Conservation (phyloP, 208 protist genomes). For the Porcisia deanei region DNA sequence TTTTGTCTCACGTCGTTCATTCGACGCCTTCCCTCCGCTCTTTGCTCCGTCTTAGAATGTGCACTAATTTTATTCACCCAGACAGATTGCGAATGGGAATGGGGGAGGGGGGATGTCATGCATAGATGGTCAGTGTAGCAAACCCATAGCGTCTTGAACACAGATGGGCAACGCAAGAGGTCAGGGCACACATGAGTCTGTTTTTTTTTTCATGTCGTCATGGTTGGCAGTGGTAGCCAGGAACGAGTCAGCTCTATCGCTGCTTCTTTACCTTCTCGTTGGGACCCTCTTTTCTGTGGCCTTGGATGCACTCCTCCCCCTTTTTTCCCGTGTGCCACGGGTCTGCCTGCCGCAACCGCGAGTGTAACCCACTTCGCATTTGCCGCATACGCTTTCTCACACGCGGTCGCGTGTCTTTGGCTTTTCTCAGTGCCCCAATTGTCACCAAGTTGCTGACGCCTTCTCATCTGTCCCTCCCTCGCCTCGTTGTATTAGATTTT, state of each 20-base stretch:
- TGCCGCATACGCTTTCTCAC: no score
- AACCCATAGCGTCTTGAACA: background rate
- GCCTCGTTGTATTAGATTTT: background rate
- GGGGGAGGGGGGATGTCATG: background rate
- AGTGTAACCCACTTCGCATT: no score
- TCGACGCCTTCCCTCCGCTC: background rate
- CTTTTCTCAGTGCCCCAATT: background rate
- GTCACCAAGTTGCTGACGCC: background rate
- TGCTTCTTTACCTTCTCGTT: background rate
- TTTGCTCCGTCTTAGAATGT: background rate
- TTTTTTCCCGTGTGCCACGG: background rate
- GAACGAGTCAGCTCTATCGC: background rate
- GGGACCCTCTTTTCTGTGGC: background rate
- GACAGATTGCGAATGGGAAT: background rate
- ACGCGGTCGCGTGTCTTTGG: background rate
- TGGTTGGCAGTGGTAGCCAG: background rate
- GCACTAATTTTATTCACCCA: no score
- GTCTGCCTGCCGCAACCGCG: background rate
- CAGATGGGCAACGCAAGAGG: background rate
- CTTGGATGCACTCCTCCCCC: background rate
- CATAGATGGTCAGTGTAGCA: background rate
- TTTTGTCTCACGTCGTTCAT: background rate
- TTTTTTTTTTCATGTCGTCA: background rate
- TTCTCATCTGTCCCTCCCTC: slow-evolving; percentile 1
- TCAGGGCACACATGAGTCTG: background rate